Base-by-base conservation (phyloP, 108 stramenopile species). In the Parietichytrium sp. region DNA sequence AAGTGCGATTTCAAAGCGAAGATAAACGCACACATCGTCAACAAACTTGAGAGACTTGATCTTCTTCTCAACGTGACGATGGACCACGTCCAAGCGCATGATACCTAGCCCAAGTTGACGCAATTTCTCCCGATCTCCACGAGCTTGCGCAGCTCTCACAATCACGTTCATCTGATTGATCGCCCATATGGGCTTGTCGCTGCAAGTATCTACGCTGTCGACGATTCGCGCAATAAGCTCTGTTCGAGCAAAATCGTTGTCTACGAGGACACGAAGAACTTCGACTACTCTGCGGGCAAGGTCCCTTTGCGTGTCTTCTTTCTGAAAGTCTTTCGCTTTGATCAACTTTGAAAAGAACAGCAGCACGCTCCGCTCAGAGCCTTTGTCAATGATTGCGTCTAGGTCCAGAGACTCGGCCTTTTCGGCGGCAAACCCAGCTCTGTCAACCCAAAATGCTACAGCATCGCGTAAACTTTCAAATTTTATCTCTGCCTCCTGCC, bases 111-210 rank as follows among this genome's bases (percentile, higher is more conserved):
- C 61, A 45, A 72, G 42, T 13, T n/a, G 23, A 15, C 61, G 61
- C 13, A 72, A 42, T 1, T 25, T 72, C 15, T 10, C 29, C 20
- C 45, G 38, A 25, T 42, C 45, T 20, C 61, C 61, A 12, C 61
- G 61, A n/a, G 61, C 61, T 16, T 42, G 61, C 33, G 61, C 61
- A 6, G 61, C 45, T 2, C 45, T 42, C 6, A 72, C 61, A 13
- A 45, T 33, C 61, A 72, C 20, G 12, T 72, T 33, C 61, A 72
- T 72, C 20, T 72, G 61, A 38, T 72, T 72, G 10, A 72, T 10
- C 15, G 61, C 61, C 61, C 61, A 72, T 45, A 72, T 72, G 6
- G 61, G 61, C 45, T 72, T 72, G 61, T 72, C 61, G 20, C 45
- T 42, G 42, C 61, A 72, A 10, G 61, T 42, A 27, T 72, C 61